Evolutionary conservation across 768 basidiomycete genomes (phyloP), one percentile per base, ranked within the genome.

Genomic region (Tulasnella sp.): DNA sequence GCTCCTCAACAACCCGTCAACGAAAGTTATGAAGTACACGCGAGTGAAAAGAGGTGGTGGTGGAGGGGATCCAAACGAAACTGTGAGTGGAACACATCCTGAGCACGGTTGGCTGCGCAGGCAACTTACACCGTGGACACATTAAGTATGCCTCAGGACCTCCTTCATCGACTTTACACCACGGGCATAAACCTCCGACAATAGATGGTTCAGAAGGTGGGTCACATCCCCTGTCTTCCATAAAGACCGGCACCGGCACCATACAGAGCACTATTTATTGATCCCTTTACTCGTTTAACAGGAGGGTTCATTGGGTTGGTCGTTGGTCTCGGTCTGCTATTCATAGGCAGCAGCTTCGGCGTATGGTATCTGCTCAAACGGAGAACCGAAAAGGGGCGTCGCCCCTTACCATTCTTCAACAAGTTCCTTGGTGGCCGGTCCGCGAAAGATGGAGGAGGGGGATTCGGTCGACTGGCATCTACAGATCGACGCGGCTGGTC

Each of bases 181-280:
- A 59, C 21, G 58, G 58, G 11, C 32, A 45, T 19, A 23, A 49
- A n/a, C 34, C 49, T 23, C 58, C 58, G 42, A 59, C 48, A 47
- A 59, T 59, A 13, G 58, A 44, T 21, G 58, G 58, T 21, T 59
- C 58, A 34, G 58, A 59, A 51, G 58, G 58, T 51, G 47, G 30
- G 45, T 21, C 13, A 34, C 10, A 11, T 19, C 1, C 4, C 7
- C 9, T 48, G n/a, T 5, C 19, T 27, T n/a, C n/a, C 45, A 19
- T 43, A 11, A 43, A 7, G 15, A 3, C 23, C 11, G 5, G n/a
- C n/a, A 30, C 50, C 13, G 4, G 23, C 9, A 8, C 32, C 21
- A 34, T 26, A 38, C 10, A 7, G 19, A 34, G 19, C 38, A 55
- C 21, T 17, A 3, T 27, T 56, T 29, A 42, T 4, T 7, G 13